Base-by-base conservation (phyloP, 2,329 filamentous ascomycete genomes). In the Aspergillus sp. region DNA sequence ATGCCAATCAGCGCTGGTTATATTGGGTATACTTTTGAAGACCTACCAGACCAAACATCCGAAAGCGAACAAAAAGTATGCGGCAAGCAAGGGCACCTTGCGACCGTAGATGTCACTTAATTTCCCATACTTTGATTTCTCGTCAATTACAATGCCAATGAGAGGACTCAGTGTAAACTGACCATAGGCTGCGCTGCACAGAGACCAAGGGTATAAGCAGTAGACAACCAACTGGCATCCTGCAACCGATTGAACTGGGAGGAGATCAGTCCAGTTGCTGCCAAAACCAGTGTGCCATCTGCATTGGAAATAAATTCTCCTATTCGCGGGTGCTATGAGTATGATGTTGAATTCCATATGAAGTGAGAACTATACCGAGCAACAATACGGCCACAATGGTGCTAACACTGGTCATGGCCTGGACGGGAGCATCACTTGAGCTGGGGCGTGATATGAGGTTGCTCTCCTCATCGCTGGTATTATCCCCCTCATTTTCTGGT, bases 261-360 rank as follows among this genome's bases (percentile, higher is more conserved):
- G 0, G 79, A 76, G 41, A 84, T 81, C 4, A 69, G 70, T 1
- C 78, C 76, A 45, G 85, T 80, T 0, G 83, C 85, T 0, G 85
- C 83, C 29, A 88, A 66, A 0, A 88, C 74, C 0, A 88, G 67
- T 1, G 81, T 83, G 0, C 69, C 66, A 55, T 89, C 85, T 11
- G 78, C 76, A 43, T 83, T 82, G 6, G 78, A 76, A 9, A 86
- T 77, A 51, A 88, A 86, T 19, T 19, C 19, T 19, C 19, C 19
- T 19, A 19, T 4, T 19, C 19, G 19, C 19, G 19, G 19, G 19
- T 19, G 19, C 19, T 19, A 19, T 19, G 19, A 19, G 19, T 19
- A 19, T 4, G 19, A 19, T 19, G 19, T 19, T 19, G 19, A 19
- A 19, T 19, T 19, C 19, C 19, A 19, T 19, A 19, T 19, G 19